Evolutionary conservation across 148 eudicot genomes (phyloP).

Genomic region (Chenopodium suecicum): DNA sequence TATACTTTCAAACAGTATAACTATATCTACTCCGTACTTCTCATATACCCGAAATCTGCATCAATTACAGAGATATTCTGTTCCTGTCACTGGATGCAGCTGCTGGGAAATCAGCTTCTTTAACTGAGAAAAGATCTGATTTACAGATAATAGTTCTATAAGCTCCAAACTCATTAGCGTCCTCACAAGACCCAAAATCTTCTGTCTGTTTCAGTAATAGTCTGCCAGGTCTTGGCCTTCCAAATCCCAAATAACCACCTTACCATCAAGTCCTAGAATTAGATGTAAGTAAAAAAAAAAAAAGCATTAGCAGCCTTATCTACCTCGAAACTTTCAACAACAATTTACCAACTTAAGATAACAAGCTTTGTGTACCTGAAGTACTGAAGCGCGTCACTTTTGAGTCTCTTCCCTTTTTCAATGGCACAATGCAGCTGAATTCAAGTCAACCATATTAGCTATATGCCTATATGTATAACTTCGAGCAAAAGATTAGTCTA

Average conservation of each 20-base stretch:
- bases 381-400: slow-evolving; percentile 70
- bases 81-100: slow-evolving; percentile 5
- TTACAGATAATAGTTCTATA: not conserved
- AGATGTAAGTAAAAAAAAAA: not conserved
- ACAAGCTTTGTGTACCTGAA: slow-evolving; percentile 57
- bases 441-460: slow-evolving; percentile 16
- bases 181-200: not conserved
- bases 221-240: slow-evolving; percentile 63
- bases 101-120: not conserved
- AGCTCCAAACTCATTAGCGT: not conserved
- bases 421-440: slow-evolving; percentile 70
- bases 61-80: not conserved
- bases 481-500: not conserved
- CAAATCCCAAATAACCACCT: slow-evolving; percentile 83
- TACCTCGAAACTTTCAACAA: not conserved
- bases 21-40: slow-evolving; percentile 1
- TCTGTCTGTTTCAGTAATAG: slow-evolving; percentile 26
- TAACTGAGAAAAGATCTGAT: slow-evolving; percentile 1
- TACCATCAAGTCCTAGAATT: slow-evolving; percentile 84
- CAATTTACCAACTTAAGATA: not conserved
- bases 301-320: not conserved
- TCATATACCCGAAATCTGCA: slow-evolving; percentile 6
- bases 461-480: not conserved
- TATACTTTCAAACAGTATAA: not conserved
- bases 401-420: slow-evolving; percentile 51